Evolutionary conservation across 805 yeast species (phyloP).

Genomic region (Suhomyces tanzawaensis): DNA sequence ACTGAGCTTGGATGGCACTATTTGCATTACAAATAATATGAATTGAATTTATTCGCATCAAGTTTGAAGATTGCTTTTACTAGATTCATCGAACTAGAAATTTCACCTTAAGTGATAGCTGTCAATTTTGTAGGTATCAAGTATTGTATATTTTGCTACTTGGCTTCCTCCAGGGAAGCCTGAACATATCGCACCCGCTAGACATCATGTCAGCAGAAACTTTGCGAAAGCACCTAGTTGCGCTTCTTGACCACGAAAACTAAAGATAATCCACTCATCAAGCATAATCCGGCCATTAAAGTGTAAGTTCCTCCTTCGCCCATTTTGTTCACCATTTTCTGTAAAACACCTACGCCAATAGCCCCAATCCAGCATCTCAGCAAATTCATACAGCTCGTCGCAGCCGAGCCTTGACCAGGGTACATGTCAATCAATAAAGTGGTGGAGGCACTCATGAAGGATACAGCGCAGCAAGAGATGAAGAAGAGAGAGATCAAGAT

Average conservation of each 20-base stretch:
- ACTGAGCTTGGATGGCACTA: too few species aligned
- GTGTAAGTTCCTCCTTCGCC: slow-evolving; percentile 77
- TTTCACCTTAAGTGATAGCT: too few species aligned
- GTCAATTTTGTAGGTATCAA: too few species aligned
- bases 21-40: too few species aligned
- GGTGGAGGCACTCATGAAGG: slow-evolving; percentile 54
- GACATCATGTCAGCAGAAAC: too few species aligned
- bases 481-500: slow-evolving; percentile 59
- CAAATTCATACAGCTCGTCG: slow-evolving; percentile 70
- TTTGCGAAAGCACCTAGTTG: too few species aligned
- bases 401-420: slow-evolving; percentile 69
- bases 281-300: slow-evolving; percentile 55
- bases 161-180: too few species aligned
- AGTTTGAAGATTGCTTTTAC: too few species aligned
- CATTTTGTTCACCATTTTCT: slow-evolving; percentile 56
- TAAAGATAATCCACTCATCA: slow-evolving; percentile 6
- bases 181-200: too few species aligned
- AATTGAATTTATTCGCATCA: too few species aligned
- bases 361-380: slow-evolving; percentile 75
- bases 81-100: too few species aligned
- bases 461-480: slow-evolving; percentile 57
- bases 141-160: too few species aligned
- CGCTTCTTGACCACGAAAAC: slow-evolving; percentile 6
- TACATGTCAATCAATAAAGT: slow-evolving; percentile 75
- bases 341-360: slow-evolving; percentile 62